Percentiles rank a stretch among this genome's conserved stretches.
phyloP scores from a whole-genome alignment of 108 stramenopile genomes.

The Schizochytrium sp. region DNA sequence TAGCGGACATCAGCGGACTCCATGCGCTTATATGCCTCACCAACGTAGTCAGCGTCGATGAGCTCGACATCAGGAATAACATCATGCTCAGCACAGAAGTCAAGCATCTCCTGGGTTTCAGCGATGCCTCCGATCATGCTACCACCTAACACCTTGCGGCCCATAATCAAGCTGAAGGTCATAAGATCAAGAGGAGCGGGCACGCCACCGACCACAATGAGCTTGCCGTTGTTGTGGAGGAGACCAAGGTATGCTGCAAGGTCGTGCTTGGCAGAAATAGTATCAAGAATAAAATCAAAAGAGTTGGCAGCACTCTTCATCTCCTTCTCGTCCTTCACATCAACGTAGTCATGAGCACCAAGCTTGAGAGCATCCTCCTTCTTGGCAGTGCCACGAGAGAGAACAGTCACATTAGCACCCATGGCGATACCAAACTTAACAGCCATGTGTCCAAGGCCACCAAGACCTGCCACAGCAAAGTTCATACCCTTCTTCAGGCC shows the following conservation, averaged over 20 bases:
- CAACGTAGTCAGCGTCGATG: conserved; percentile 49
- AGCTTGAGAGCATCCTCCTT: conserved; percentile 69
- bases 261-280: conserved; percentile 71
- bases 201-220: conserved; percentile 66
- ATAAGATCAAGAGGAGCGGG: not conserved
- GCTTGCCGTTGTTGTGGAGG: conserved; percentile 68
- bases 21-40: conserved; percentile 16
- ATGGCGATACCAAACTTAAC: conserved; percentile 77
- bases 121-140: conserved; percentile 75
- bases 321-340: conserved; percentile 64
- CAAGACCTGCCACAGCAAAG: conserved; percentile 78
- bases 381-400: conserved; percentile 73
- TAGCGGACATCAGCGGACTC: not conserved
- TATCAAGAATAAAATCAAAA: conserved; percentile 75
- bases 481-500: conserved; percentile 65
- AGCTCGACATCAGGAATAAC: conserved; percentile 73
- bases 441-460: conserved; percentile 79
- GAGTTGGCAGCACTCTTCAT: conserved; percentile 66
- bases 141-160: conserved; percentile 63
- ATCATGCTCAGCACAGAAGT: conserved; percentile 75
- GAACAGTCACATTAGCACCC: conserved; percentile 69
- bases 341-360: conserved; percentile 68
- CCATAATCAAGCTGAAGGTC: conserved; percentile 63
- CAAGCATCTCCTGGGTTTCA: conserved; percentile 77
- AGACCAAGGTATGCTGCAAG: conserved; percentile 63